Evolutionary conservation across 2,329 filamentous ascomycete genomes (phyloP), one percentile per base, ranked within the genome.

Genomic region (Ophiostoma novo-ulmi): DNA sequence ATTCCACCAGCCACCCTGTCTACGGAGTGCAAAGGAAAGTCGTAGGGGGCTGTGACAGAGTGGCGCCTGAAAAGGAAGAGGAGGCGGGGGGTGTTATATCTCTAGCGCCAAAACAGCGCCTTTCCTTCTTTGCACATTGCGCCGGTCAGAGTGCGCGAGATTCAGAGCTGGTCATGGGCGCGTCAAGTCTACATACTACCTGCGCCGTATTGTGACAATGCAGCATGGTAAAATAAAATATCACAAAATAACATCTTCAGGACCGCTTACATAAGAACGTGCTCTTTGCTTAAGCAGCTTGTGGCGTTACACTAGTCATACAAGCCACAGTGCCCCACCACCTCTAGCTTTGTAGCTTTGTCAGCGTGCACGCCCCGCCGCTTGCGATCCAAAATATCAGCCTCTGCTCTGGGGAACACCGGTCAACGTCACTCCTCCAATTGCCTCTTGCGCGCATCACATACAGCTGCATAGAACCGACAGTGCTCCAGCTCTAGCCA

Each of bases 61-160:
- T 68, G 17, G 26, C 67, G 44, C 67, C 44, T 68, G 22, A 35
- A 38, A 68, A 31, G 67, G 26, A 31, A 68, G 61, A 64, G 14
- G 63, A 65, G 36, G 36, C 35, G 39, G 58, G 68, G 68, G 66
- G 70, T 68, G 70, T 71, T 70, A 31, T 70, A 72, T 72, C 44
- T 63, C 11, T 41, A 71, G 35, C 67, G 61, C n/a, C 63, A 67
- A 36, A 71, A 70, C 64, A 31, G 48, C 72, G 70, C 70, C 68
- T 71, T 71, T 71, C 70, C 72, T 73, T 71, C 68, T 71, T 63
- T 67, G 72, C 70, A 63, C 48, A 68, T 70, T 72, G 67, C 72
- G 48, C 70, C 70, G 70, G 69, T 17, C 22, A 64, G 35, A 22
- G 14, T 68, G 55, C 55, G 17, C n/a, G 41, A 58, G 22, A 58